These are phyloP conservation scores for Talaromyces sp. DNA, from an alignment of 2,329 filamentous ascomycete species.

Conservation along the genomic window DNA sequence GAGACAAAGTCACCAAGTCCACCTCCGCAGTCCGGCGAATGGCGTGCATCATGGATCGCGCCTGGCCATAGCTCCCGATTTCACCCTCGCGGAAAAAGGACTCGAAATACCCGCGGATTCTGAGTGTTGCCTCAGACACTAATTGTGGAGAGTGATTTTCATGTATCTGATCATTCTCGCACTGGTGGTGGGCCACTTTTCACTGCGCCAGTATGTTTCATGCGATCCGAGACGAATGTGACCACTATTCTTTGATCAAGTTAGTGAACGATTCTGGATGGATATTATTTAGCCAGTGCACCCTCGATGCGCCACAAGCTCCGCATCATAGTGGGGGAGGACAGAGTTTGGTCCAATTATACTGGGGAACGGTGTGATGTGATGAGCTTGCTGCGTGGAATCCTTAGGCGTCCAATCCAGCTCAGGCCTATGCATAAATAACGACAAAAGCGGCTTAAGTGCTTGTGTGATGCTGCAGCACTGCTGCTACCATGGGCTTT, in stretches of 20 bases:
- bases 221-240: not conserved
- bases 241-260: not conserved
- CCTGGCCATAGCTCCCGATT: slow-evolving; percentile 16
- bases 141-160: not conserved
- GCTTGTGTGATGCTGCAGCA: not conserved
- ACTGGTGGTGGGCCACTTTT: not conserved
- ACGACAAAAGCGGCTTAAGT: slow-evolving; percentile 11
- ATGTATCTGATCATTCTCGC: not conserved
- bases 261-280: slow-evolving; percentile 1
- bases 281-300: slow-evolving; percentile 2
- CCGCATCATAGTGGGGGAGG: slow-evolving; percentile 13
- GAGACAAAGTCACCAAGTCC: slow-evolving; percentile 8
- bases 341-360: slow-evolving; percentile 13
- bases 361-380: slow-evolving; percentile 16
- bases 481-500: not conserved
- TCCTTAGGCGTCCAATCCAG: slow-evolving; percentile 4
- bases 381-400: slow-evolving; percentile 17
- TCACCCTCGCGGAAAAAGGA: not conserved
- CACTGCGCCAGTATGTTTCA: not conserved
- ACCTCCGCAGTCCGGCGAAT: slow-evolving; percentile 16
- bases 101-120: not conserved
- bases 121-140: not conserved
- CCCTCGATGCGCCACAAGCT: slow-evolving; percentile 13
- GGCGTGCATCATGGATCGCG: slow-evolving; percentile 11
- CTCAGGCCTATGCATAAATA: slow-evolving; percentile 1